Percentiles rank a stretch among this genome's conserved stretches.
phyloP scores from a whole-genome alignment of 495 filamentous ascomycete genomes.

The Aspergillus leporis region DNA sequence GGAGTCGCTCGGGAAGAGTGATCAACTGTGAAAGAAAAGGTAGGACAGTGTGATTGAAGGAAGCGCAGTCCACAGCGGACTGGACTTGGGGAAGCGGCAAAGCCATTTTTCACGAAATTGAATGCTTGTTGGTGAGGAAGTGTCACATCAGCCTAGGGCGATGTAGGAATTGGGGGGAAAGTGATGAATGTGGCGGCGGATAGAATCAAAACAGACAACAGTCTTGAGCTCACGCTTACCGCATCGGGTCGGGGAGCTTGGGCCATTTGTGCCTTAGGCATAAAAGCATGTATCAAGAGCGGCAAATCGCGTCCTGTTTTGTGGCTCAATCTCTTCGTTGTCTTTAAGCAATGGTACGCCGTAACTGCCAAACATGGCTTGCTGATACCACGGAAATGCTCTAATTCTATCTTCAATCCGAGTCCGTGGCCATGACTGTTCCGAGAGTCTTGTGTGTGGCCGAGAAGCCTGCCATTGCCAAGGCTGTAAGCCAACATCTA shows the following conservation, averaged over 20 bases:
- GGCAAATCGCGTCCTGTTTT: constrained; percentile 6
- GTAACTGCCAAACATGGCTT: not conserved
- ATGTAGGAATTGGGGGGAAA: constrained; percentile 10
- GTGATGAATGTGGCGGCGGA: constrained; percentile 6
- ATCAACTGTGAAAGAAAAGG: constrained; percentile 80
- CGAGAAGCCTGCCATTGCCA: constrained; percentile 95
- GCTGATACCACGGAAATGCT: not conserved
- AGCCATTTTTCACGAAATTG: constrained; percentile 49
- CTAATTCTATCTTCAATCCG: constrained; percentile 7
- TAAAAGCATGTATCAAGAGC: not conserved
- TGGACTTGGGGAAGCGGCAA: constrained; percentile 65
- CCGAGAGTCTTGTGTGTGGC: constrained; percentile 83
- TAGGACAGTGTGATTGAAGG: constrained; percentile 68
- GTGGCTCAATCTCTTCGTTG: not conserved
- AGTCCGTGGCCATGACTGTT: constrained; percentile 27
- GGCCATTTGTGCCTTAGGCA: constrained; percentile 27
- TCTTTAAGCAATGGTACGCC: not conserved
- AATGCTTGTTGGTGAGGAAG: not conserved
- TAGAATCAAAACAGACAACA: constrained; percentile 14
- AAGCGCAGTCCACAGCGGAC: constrained; percentile 67
- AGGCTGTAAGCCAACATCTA: constrained; percentile 87
- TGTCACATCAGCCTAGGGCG: constrained; percentile 4
- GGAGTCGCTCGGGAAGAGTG: constrained; percentile 63
- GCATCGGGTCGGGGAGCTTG: constrained; percentile 23
- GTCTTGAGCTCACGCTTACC: constrained; percentile 21